Percentiles rank a stretch among this genome's conserved stretches.
Evolutionary conservation across 1,284 basidiomycete species (phyloP).

Genomic region (Psilocybe mexicana): DNA sequence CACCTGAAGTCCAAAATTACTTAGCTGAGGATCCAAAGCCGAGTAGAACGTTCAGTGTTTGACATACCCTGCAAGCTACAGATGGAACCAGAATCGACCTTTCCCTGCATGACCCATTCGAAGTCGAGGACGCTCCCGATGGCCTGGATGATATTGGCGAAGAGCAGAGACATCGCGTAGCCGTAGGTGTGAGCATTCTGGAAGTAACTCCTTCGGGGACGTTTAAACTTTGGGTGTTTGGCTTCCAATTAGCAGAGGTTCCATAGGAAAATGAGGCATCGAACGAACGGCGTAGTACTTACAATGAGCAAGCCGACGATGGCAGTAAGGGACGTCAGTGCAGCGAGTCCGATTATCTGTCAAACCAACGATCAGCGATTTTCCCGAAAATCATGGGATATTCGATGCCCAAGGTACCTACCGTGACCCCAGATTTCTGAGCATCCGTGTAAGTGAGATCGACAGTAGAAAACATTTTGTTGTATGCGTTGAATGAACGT

Average conservation of each 20-base stretch:
- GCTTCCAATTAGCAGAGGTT: background rate
- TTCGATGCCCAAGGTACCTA: background rate
- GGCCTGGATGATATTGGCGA: slow-evolving; percentile 44
- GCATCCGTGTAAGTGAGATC: slow-evolving; percentile 9
- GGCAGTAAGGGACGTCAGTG: slow-evolving; percentile 13
- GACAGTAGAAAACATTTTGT: background rate
- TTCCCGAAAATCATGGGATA: background rate
- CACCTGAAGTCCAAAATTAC: slow-evolving; percentile 5
- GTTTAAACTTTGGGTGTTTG: slow-evolving; percentile 6
- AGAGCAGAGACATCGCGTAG: slow-evolving; percentile 35
- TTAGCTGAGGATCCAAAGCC: background rate
- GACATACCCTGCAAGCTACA: slow-evolving; percentile 42
- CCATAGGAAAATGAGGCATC: background rate
- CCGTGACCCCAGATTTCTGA: slow-evolving; percentile 15
- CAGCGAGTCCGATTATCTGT: slow-evolving; percentile 15
- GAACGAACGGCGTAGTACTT: background rate
- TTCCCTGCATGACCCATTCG: slow-evolving; percentile 38
- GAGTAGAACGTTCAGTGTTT: slow-evolving; percentile 5
- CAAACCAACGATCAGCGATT: background rate
- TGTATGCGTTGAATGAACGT: slow-evolving; percentile 1
- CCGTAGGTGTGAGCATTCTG: slow-evolving; percentile 16
- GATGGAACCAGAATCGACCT: slow-evolving; percentile 33
- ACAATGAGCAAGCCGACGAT: slow-evolving; percentile 14
- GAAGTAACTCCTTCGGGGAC: slow-evolving; percentile 16
- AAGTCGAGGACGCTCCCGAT: slow-evolving; percentile 40